Evolutionary conservation across 2,329 filamentous ascomycete genomes (phyloP), one percentile per base, ranked within the genome.

Genomic region (Triangularia setosa): DNA sequence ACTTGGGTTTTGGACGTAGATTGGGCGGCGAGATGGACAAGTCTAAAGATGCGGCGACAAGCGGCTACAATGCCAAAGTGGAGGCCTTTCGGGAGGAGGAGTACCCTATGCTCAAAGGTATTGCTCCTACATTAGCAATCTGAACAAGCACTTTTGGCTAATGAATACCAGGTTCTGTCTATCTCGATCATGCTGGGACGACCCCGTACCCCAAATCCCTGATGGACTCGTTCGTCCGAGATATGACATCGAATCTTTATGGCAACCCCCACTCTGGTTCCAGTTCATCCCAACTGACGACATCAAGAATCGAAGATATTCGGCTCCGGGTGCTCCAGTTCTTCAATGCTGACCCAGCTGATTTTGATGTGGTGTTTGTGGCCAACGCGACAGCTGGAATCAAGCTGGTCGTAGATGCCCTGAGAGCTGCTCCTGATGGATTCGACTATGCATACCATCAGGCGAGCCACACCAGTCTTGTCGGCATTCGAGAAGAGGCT

Each of bases 101-200:
- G 70, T 92, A 87, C 75, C 89, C 89, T 25, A 90, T 90, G 87
- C 80, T 92, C 53, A 79, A 84, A 78, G 87, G 89, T 89, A 66
- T 30, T 62, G 9, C 18, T 14, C 18, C 30, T 4, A 1, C 3
- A n/a, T 65, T 58, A 14, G 58, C 61, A 12, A 56, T 52, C 18
- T 58, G 12, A 14, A 16, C 27, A 28, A 24, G 58, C 23, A 9
- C 35, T 56, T 33, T 25, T 56, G 18, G 52, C 61, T 69, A 57
- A 68, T 66, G 67, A 56, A n/a, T 65, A 23, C 14, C 27, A 94
- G 91, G 84, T 60, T 87, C 86, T 9, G 82, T 88, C 56, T 98
- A 97, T 75, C 88, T 98, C 63, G 94, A 98, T 72, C 93, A 98
- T 89, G 93, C 93, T 0, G 94, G 93, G n/a, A 91, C 92, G n/a